These are phyloP conservation scores for Eutrema japonicum DNA, from an alignment of 345 rosid genomes.

Conservation along the genomic window DNA sequence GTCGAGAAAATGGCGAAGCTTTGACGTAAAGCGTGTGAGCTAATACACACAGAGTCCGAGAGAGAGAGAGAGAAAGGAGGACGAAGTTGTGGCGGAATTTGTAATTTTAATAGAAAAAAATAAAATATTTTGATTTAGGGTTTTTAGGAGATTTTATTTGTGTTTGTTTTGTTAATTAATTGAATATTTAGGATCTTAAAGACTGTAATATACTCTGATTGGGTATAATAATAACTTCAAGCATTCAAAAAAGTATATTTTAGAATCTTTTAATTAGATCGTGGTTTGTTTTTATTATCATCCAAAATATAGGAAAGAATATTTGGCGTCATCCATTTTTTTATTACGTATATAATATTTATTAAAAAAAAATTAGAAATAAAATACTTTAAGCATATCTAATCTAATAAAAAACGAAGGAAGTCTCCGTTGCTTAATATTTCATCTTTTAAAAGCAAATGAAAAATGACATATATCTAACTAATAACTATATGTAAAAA, in stretches of 20 bases:
- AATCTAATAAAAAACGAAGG: too few species aligned
- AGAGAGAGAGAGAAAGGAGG: neutral
- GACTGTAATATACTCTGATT: neutral
- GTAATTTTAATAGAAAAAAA: neutral
- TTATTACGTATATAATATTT: neutral
- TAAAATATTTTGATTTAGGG: neutral
- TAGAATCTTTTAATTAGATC: neutral
- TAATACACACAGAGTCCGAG: neutral
- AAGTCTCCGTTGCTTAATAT: too few species aligned
- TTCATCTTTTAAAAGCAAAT: too few species aligned
- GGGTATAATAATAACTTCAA: neutral
- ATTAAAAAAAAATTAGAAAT: neutral
- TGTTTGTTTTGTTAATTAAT: neutral
- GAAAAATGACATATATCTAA: too few species aligned
- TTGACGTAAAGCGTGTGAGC: conserved; percentile 33
- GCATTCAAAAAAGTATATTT: neutral
- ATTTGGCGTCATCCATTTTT: neutral
- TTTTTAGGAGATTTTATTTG: conserved; percentile 18
- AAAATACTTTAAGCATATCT: neutral
- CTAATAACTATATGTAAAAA: too few species aligned
- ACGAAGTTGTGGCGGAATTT: conserved; percentile 9
- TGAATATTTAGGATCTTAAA: neutral
- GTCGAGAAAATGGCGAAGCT: conserved; percentile 3
- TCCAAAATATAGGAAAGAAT: neutral
- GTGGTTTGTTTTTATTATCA: neutral